Conservation (phyloP, 352 stramenopile genomes). For the Phytophthora aleatoria region DNA sequence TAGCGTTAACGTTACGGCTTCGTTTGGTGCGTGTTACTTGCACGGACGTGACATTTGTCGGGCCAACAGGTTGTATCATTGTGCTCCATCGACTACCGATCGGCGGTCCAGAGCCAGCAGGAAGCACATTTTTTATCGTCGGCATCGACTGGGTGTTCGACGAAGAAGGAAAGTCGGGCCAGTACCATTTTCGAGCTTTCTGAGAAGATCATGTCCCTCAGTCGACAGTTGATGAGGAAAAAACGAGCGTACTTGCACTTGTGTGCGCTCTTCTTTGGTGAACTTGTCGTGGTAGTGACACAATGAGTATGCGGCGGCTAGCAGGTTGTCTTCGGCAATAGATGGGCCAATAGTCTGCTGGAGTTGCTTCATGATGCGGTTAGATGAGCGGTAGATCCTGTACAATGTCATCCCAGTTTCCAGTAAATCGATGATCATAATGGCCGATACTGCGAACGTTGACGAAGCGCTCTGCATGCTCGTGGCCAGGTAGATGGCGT, state of each 20-base stretch:
- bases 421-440: constrained; percentile 18
- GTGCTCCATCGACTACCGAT: constrained; percentile 2
- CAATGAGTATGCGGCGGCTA: constrained; percentile 6
- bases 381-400: constrained; percentile 9
- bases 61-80: constrained; percentile 1
- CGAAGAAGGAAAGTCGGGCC: neutral
- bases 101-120: neutral
- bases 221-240: constrained; percentile 12
- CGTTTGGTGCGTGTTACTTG: neutral
- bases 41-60: neutral
- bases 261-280: constrained; percentile 12
- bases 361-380: constrained; percentile 16
- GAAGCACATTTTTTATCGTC: constrained; percentile 3
- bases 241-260: constrained; percentile 19
- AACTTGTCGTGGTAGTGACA: constrained; percentile 21
- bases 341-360: neutral
- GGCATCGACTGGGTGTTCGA: constrained; percentile 27
- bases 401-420: constrained; percentile 5
- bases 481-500: constrained; percentile 30
- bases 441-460: neutral
- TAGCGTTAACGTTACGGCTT: neutral
- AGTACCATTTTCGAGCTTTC: constrained; percentile 2
- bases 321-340: neutral
- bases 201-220: neutral
- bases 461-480: constrained; percentile 32